Conservation (phyloP, 2,329 filamentous ascomycete species). For the Fusarium coicis region DNA sequence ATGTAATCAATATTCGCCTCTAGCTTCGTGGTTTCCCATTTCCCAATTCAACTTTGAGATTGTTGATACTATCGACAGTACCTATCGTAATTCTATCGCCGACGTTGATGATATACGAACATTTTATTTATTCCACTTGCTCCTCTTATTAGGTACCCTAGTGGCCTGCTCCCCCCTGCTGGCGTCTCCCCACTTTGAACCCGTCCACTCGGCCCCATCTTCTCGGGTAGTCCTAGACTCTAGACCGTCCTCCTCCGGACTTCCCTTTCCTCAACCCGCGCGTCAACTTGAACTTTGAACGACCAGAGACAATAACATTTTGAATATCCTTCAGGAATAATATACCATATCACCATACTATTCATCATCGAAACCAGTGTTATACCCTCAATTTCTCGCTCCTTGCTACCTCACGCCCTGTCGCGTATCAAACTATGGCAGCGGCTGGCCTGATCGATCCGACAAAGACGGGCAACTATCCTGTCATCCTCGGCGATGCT, state of each 20-base stretch:
- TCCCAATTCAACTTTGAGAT: not conserved
- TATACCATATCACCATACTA: not conserved
- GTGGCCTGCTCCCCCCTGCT: not conserved
- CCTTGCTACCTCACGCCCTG: not conserved
- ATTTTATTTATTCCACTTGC: too few relatives aligned
- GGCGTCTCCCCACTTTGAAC: conserved; percentile 18
- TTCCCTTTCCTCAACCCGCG: conserved; percentile 26
- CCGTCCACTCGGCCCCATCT: conserved; percentile 15
- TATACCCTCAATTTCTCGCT: not conserved
- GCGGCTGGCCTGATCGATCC: conserved; percentile 63
- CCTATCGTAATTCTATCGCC: too few relatives aligned
- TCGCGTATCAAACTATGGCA: conserved; percentile 33
- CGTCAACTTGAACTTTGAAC: conserved; percentile 17
- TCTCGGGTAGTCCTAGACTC: conserved; percentile 20
- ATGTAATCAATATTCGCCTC: not conserved
- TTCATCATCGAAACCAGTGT: not conserved
- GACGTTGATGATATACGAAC: too few relatives aligned
- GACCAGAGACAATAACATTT: not conserved
- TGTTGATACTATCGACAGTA: not conserved
- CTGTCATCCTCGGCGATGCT: conserved; percentile 71
- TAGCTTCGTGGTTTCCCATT: not conserved
- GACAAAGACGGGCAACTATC: conserved; percentile 70
- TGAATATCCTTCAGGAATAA: not conserved
- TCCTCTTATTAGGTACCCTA: too few relatives aligned
- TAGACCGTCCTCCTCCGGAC: conserved; percentile 28